A percentile compares a stretch with the other conserved stretches of the same genome.
Conservation (phyloP, 192 early-diverging fungal genomes). For the Spizellomyces punctatus region DNA sequence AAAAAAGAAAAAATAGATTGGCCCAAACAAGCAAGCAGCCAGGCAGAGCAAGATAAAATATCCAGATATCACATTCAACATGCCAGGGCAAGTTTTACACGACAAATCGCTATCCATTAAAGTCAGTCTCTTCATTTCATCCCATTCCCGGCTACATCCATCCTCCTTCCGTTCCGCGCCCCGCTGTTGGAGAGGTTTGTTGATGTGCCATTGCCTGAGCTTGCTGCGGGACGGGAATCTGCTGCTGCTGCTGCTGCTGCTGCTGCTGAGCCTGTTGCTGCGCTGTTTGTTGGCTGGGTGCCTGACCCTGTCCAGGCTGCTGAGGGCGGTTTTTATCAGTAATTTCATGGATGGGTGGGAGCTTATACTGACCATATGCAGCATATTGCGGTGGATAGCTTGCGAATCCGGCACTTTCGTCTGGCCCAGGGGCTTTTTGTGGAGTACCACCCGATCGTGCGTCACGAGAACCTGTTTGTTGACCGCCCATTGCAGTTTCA, state of each 20-base stretch:
- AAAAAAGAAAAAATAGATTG: too few species aligned
- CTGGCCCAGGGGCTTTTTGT: background rate
- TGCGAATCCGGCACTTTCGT: background rate
- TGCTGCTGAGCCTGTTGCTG: background rate
- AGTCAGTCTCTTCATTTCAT: too few species aligned
- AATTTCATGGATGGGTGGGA: constrained; percentile 13
- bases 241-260: background rate
- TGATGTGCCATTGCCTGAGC: too few species aligned
- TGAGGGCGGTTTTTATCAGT: background rate
- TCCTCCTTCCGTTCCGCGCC: too few species aligned
- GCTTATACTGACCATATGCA: constrained; percentile 7
- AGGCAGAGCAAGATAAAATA: too few species aligned
- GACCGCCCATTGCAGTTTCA: too few species aligned
- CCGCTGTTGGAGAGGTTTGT: too few species aligned
- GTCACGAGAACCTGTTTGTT: background rate
- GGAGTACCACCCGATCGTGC: background rate
- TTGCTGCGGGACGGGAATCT: too few species aligned
- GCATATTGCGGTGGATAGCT: background rate
- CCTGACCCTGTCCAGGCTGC: background rate
- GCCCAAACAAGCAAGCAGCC: too few species aligned
- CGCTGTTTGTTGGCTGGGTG: background rate
- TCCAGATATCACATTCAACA: too few species aligned
- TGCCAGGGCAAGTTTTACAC: too few species aligned
- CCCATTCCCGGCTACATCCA: too few species aligned
- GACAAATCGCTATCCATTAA: background rate